Percentiles rank a stretch among this genome's conserved stretches.
Evolutionary conservation across 768 basidiomycete species (phyloP).

Genomic region (Stropharia rugosoannulata): DNA sequence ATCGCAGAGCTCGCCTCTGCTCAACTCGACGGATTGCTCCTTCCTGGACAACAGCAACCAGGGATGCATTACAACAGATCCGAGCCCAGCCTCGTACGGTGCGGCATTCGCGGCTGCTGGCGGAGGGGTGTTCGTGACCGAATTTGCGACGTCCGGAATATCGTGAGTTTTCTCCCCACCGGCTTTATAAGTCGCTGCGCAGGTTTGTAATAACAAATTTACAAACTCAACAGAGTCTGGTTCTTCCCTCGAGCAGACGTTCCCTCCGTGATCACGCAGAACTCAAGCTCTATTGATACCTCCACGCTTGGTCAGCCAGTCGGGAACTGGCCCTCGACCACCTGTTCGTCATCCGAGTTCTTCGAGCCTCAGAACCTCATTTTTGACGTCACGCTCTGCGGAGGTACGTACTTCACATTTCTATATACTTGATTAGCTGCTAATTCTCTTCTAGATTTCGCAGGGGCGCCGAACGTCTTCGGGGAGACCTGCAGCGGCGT

Average conservation of each 20-base stretch:
- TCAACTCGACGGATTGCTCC: slow-evolving; percentile 61
- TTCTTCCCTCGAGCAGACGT: slow-evolving; percentile 57
- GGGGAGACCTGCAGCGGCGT: slow-evolving; percentile 59
- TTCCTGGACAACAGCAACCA: slow-evolving; percentile 51
- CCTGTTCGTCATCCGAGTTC: slow-evolving; percentile 52
- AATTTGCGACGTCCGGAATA: slow-evolving; percentile 64
- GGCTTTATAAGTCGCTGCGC: neutral
- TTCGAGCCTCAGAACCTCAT: slow-evolving; percentile 67
- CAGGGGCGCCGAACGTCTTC: slow-evolving; percentile 53
- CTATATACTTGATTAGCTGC: neutral
- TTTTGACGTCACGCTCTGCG: slow-evolving; percentile 74
- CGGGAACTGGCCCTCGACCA: slow-evolving; percentile 62
- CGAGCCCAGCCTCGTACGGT: slow-evolving; percentile 58
- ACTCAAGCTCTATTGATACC: slow-evolving; percentile 53
- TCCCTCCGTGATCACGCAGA: slow-evolving; percentile 44
- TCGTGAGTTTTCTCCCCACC: slow-evolving; percentile 40
- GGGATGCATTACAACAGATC: slow-evolving; percentile 65
- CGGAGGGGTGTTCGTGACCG: slow-evolving; percentile 77
- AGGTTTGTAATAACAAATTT: neutral
- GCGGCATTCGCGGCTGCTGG: slow-evolving; percentile 60
- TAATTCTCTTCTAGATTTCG: slow-evolving; percentile 35
- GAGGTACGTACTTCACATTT: slow-evolving; percentile 32
- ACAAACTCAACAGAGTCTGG: slow-evolving; percentile 47
- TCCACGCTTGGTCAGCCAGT: slow-evolving; percentile 62
- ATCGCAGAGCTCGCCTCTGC: slow-evolving; percentile 47